Evolutionary conservation across 331 rosid genomes (phyloP), one percentile per base, ranked within the genome.

Genomic region (Spiraea crenata): DNA sequence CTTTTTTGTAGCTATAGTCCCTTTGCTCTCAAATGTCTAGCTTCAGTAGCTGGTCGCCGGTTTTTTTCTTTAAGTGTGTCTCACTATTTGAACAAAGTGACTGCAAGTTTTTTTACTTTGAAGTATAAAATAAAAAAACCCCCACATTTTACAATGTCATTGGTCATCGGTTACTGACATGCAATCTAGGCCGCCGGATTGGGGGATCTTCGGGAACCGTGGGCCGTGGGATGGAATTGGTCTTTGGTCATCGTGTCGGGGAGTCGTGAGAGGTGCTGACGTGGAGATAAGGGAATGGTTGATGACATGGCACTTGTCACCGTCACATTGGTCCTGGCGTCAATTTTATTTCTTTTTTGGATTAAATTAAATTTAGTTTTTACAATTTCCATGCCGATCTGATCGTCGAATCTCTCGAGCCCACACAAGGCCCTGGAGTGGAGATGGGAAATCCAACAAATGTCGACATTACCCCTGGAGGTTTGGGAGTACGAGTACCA

Each of bases 261-360:
- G 64, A 4, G 9, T 3, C 48, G 49, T 66, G 19, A 0, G 38
- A 4, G 25, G 11, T 7, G 72, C 25, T 84, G 86, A 85, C 85
- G 83, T 84, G 91, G 95, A 70, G 87, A 78, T 76, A 81, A 82
- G 81, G 64, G 80, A 85, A 31, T 82, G 86, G 86, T 7, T 2
- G 57, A 4, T 77, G 85, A 76, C 71, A 81, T 80, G 85, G 84
- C 55, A 17, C 16, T 70, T 51, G 41, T 79, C 83, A 35, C 82
- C 65, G 7, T 55, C 9, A 6, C 7, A 17, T 9, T 11, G 19
- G 72, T 5, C 9, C 37, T 1, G 76, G 77, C 72, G 40, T 68
- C 77, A 72, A 72, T 64, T n/a, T 55, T 42, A 10, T 17, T 39
- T 6, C 14, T 19, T 61, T 13, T 34, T 55, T 35, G 0, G 39